These are phyloP conservation scores for Logfia minima DNA, from an alignment of 129 eudicot species.

Conservation along the genomic window DNA sequence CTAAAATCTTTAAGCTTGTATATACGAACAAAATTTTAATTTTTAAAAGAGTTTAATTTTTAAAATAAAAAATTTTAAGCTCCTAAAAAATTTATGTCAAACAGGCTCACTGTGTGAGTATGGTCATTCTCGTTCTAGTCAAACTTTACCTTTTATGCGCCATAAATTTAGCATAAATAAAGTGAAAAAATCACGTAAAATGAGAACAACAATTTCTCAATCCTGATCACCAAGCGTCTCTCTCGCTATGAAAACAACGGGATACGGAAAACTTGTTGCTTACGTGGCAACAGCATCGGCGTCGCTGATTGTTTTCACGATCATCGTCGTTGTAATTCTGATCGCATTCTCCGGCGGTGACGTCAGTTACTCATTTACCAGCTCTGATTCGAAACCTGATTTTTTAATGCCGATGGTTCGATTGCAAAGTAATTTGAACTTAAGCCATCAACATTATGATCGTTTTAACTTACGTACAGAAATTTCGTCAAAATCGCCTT, in stretches of 20 bases:
- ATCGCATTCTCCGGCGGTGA: conserved; percentile 23
- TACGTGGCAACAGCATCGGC: conserved; percentile 18
- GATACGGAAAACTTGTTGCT: conserved; percentile 20
- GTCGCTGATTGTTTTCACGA: conserved; percentile 19
- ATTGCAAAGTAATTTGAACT: conserved; percentile 25
- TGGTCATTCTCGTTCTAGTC: not conserved
- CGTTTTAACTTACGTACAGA: conserved; percentile 20
- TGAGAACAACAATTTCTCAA: not conserved
- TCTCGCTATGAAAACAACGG: conserved; percentile 14
- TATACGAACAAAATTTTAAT: no score
- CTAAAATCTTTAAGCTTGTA: no score
- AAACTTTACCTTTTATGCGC: not conserved
- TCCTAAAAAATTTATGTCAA: no score
- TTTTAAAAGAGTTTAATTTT: no score
- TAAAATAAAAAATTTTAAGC: no score
- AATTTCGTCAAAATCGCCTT: conserved; percentile 24
- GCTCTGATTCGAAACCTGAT: conserved; percentile 5
- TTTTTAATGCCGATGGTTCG: conserved; percentile 34
- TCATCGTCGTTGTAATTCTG: conserved; percentile 15
- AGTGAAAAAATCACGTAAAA: not conserved
- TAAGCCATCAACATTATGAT: conserved; percentile 9
- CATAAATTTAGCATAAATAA: not conserved
- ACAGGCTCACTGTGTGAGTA: not conserved
- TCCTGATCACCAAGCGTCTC: conserved; percentile 12
- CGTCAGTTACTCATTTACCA: conserved; percentile 12